Base-by-base conservation (phyloP, 768 basidiomycete species). In the Pleurotus salmoneostramineus region DNA sequence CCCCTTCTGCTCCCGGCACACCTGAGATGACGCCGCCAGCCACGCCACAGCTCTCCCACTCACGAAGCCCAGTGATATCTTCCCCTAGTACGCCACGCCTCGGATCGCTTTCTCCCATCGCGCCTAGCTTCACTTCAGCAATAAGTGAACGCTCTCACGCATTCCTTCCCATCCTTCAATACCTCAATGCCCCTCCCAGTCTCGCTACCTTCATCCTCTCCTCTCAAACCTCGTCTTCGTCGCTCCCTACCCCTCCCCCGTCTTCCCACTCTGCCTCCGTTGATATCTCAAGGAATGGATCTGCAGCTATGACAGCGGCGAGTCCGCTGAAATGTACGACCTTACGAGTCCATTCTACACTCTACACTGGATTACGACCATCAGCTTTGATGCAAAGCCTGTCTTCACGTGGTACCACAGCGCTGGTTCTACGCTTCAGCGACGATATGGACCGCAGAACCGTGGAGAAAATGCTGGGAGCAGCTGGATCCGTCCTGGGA, bases 311-410 rank as follows among this genome's bases (percentile, higher is more conserved):
- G 1, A 46, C 49, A 12, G 27, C 51, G 3, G 49, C 57, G 17
- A 64, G 74, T 15, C 74, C 74, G 12, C 61, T 80, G 5, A 63
- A 56, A 27, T 61, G 66, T 5, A 73, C 78, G 10, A 67, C 65
- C 1, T 57, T 81, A 21, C 76, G 71, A 48, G 74, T 82, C 54
- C 75, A 71, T 61, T 72, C 69, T 3, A 81, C 79, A 3, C 69
- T 82, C 2, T 78, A 78, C 59, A 70, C 69, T 12, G 79, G 79
- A 0, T 70, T 82, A 27, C 70, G 79, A 21, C 80, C 80, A 0
- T 71, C 72, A 5, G 66, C 76, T 5, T 64, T 80, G 5, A 72
- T 80, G 66, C 52, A 55, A 43, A 11, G 52, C n/a, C 60, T 60
- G 7, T 54, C 68, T 5, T 61, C 79, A 12, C 68, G 63, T 12